Conservation (phyloP, 2,329 filamentous ascomycete species). For the Aspergillus sp. region DNA sequence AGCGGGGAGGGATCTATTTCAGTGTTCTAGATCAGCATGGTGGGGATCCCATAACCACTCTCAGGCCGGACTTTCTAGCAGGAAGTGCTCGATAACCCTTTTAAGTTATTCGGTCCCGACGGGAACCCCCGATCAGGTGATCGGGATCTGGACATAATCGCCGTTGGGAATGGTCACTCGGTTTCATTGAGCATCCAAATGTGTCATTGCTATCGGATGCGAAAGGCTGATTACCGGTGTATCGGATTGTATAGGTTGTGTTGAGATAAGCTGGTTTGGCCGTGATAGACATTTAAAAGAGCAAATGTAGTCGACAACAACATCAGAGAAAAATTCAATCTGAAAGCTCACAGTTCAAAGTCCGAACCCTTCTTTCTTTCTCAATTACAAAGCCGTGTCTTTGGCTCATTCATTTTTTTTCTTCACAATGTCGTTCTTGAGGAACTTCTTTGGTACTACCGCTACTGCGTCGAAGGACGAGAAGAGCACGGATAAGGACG, state of each 20-base stretch:
- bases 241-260: slow-evolving; percentile 5
- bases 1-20: slow-evolving; percentile 5
- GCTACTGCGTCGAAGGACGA: slow-evolving; percentile 9
- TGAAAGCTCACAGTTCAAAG: slow-evolving; percentile 1
- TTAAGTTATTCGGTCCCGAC: slow-evolving; percentile 14
- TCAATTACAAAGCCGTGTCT: not conserved
- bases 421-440: slow-evolving; percentile 22
- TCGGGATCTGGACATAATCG: slow-evolving; percentile 14
- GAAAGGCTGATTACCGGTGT: slow-evolving; percentile 5
- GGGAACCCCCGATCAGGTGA: slow-evolving; percentile 17
- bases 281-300: slow-evolving; percentile 16
- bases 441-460: slow-evolving; percentile 22
- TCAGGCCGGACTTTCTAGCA: not conserved
- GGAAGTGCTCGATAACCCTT: slow-evolving; percentile 6
- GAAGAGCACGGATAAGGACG: slow-evolving; percentile 8
- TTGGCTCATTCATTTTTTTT: not conserved
- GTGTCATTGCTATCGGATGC: slow-evolving; percentile 10
- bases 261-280: not conserved
- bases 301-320: slow-evolving; percentile 8
- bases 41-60: slow-evolving; percentile 1
- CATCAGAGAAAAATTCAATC: slow-evolving; percentile 2
- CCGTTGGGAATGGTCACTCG: slow-evolving; percentile 12
- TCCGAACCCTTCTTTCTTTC: slow-evolving; percentile 1
- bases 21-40: not conserved
- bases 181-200: slow-evolving; percentile 6